Evolutionary conservation across 495 filamentous ascomycete genomes (phyloP).

Genomic region (Penicillium longicatenatum): DNA sequence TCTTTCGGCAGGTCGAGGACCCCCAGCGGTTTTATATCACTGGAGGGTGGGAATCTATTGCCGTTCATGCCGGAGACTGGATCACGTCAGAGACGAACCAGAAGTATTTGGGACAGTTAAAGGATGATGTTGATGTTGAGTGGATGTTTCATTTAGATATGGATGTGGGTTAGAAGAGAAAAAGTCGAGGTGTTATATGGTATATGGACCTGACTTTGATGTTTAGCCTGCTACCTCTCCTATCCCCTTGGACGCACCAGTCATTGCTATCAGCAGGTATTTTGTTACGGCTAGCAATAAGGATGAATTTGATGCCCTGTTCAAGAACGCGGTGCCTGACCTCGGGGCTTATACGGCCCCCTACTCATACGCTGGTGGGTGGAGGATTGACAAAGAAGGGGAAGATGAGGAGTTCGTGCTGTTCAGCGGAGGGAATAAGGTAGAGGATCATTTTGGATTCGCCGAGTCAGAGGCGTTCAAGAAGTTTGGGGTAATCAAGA

Average conservation of each 20-base stretch:
- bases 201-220: background rate
- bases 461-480: constrained; percentile 35
- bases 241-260: constrained; percentile 28
- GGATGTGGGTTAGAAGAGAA: constrained; percentile 9
- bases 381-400: constrained; percentile 48
- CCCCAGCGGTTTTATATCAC: constrained; percentile 47
- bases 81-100: constrained; percentile 44
- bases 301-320: constrained; percentile 37
- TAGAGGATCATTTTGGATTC: constrained; percentile 49
- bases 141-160: constrained; percentile 43
- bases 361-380: constrained; percentile 41
- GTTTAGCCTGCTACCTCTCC: constrained; percentile 11
- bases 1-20: constrained; percentile 52
- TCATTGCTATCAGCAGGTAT: constrained; percentile 12
- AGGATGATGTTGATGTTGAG: constrained; percentile 42
- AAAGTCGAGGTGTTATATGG: too few species aligned
- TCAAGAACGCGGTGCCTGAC: constrained; percentile 29
- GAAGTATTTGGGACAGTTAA: constrained; percentile 40
- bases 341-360: constrained; percentile 41
- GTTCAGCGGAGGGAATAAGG: constrained; percentile 51
- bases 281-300: constrained; percentile 45
- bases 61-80: constrained; percentile 49
- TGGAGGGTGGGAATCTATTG: constrained; percentile 53
- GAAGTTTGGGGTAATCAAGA: constrained; percentile 37
- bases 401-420: constrained; percentile 53